Evolutionary conservation across 371 early-diverging fungal genomes (phyloP).

Genomic region (Mortierella sp.): DNA sequence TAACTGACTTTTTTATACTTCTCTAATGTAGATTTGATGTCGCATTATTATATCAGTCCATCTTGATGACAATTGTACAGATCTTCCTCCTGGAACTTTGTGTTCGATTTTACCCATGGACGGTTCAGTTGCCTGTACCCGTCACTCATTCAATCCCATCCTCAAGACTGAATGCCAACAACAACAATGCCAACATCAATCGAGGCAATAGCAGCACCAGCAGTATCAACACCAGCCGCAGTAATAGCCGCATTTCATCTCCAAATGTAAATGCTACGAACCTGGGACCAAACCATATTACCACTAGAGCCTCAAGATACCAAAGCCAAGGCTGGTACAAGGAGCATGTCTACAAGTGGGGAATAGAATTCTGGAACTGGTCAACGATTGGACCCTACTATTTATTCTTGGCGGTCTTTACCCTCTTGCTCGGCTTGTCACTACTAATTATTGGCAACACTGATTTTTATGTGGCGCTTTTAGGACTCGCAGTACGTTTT

Average conservation of each 20-base stretch:
- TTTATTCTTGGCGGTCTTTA: conserved; percentile 39
- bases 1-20: not conserved
- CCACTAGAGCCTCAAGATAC: conserved; percentile 36
- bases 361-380: conserved; percentile 52
- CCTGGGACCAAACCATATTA: conserved; percentile 17
- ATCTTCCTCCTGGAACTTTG: conserved; percentile 65
- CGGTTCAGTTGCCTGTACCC: conserved; percentile 45
- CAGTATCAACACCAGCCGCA: not conserved
- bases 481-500: conserved; percentile 53
- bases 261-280: not conserved
- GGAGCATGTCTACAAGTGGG: conserved; percentile 30
- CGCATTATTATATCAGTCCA: conserved; percentile 69
- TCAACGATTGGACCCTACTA: conserved; percentile 47
- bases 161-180: conserved; percentile 3
- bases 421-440: conserved; percentile 35
- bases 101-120: conserved; percentile 57
- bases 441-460: conserved; percentile 48
- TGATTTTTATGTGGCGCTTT: conserved; percentile 60
- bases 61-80: conserved; percentile 71
- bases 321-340: conserved; percentile 46
- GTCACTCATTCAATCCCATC: conserved; percentile 36
- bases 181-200: conserved; percentile 5
- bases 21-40: conserved; percentile 62
- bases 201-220: not conserved
- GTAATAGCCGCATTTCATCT: not conserved